Evolutionary conservation across 352 stramenopile species (phyloP), one percentile per base, ranked within the genome.

Genomic region (Pythium sukuiense): DNA sequence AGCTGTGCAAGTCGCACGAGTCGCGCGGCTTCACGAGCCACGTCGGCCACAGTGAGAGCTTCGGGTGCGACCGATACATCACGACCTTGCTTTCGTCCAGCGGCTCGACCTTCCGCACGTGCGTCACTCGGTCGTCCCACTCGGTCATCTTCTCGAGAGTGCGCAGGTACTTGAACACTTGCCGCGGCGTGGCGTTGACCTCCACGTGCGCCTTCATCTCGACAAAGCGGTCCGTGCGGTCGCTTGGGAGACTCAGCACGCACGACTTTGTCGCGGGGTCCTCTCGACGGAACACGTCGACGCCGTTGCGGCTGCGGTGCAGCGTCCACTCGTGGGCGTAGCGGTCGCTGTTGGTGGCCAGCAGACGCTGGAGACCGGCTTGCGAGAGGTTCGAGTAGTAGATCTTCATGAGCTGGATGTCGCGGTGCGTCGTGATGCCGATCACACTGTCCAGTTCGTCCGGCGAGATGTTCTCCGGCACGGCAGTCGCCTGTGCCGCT

Each of bases 1-100:
- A 93, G 55, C 79, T 88, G 61, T 88, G 77, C n/a, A 93, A 71
- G 59, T 93, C 84, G 60, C 84, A 93, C 52, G 84, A 91, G 60
- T 93, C 84, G 13, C 84, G 80, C 27, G 84, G 84, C 41, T 90
- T 93, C 32, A 93, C 84, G 18, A 93, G 70, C 84, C 84, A 93
- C 26, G 80, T 76, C 26, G 84, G 84, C 84, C 84, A 93, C n/a
- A 87, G 70, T 12, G 84, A 93, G 13, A 93, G 63, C 63, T 88
- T 87, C 6, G 73, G 74, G 59, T 88, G 81, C n/a, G 80, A 76
- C 56, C 77, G 76, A 37, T 93, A 90, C 48, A 93, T 61, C 46
- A 93, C 77, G n/a, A 81, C 71, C 16, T 78, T 78, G 1, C 70
- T 77, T 0, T 90, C 82, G 73, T 89, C 81, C 39, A 92, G 53